phyloP scores from a whole-genome alignment of 805 yeast species.

The Yarrowia divulgata region DNA sequence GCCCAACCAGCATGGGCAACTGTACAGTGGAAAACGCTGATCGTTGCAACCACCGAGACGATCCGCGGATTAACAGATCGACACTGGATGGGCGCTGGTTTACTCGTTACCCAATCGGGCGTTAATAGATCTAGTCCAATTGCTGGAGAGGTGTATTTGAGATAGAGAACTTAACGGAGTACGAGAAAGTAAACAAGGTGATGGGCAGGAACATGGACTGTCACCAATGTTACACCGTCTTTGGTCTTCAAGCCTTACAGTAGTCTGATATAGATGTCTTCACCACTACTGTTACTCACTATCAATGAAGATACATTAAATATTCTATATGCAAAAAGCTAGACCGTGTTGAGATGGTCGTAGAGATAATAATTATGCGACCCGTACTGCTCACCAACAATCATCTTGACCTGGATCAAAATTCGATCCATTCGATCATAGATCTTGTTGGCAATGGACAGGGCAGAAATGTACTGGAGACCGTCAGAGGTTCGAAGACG shows the following conservation, averaged over 20 bases:
- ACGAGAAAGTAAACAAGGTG: no score
- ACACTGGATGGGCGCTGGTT: conserved; percentile 12
- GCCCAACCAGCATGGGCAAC: background rate
- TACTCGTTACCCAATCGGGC: background rate
- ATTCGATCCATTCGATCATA: conserved; percentile 50
- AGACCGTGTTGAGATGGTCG: conserved; percentile 36
- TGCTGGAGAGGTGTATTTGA: no score
- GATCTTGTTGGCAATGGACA: conserved; percentile 46
- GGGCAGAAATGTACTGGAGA: conserved; percentile 44
- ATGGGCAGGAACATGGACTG: no score
- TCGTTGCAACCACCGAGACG: background rate
- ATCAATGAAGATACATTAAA: conserved; percentile 5
- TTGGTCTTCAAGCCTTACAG: no score
- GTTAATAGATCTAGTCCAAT: background rate
- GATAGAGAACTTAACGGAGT: no score
- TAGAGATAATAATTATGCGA: conserved; percentile 43
- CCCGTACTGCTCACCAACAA: conserved; percentile 51
- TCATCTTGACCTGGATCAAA: conserved; percentile 47
- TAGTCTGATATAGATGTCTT: no score
- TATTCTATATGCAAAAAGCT: conserved; percentile 32
- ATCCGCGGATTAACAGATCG: background rate
- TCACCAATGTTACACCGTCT: no score
- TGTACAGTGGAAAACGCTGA: conserved; percentile 3
- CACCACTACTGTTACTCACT: no score
- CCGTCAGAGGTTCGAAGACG: conserved; percentile 44